Evolutionary conservation across 2,329 filamentous ascomycete genomes (phyloP).

Genomic region (Rasamsonia emersonii): DNA sequence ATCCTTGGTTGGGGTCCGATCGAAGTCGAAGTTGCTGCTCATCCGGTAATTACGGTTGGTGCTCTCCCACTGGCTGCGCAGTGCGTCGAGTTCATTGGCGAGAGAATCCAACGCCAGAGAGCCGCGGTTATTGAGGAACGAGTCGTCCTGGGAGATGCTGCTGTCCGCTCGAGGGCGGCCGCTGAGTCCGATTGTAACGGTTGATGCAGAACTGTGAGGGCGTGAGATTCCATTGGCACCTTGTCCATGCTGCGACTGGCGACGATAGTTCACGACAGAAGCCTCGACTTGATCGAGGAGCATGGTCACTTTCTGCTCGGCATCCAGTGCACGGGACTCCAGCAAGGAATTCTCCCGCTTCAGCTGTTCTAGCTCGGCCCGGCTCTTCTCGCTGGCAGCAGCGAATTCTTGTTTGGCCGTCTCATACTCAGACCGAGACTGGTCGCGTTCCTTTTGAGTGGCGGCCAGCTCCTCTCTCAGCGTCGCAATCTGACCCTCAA

Average conservation of each 20-base stretch:
- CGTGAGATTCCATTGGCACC: constrained; percentile 37
- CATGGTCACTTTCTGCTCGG: constrained; percentile 85
- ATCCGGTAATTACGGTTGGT: constrained; percentile 92
- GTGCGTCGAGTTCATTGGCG: constrained; percentile 81
- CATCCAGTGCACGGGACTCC: constrained; percentile 76
- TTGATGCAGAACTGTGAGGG: constrained; percentile 47
- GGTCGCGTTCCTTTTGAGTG: constrained; percentile 60
- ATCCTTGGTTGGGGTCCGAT: constrained; percentile 46
- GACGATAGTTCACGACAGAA: constrained; percentile 89
- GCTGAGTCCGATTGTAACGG: constrained; percentile 30
- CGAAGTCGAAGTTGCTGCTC: constrained; percentile 83
- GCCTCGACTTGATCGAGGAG: constrained; percentile 90
- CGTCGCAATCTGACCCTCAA: constrained; percentile 62
- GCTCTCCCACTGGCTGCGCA: constrained; percentile 88
- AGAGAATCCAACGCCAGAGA: constrained; percentile 77
- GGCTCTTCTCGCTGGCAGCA: constrained; percentile 45
- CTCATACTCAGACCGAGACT: constrained; percentile 49
- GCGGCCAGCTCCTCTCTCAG: constrained; percentile 62
- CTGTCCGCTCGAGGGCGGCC: constrained; percentile 32
- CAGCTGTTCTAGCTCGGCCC: constrained; percentile 67
- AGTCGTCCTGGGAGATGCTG: constrained; percentile 34
- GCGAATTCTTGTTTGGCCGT: constrained; percentile 51
- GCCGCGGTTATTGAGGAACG: constrained; percentile 47
- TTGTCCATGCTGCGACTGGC: constrained; percentile 50
- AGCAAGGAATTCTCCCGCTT: constrained; percentile 73